Conservation (phyloP, 1,284 basidiomycete genomes). For the Cystobasidium sp. region DNA sequence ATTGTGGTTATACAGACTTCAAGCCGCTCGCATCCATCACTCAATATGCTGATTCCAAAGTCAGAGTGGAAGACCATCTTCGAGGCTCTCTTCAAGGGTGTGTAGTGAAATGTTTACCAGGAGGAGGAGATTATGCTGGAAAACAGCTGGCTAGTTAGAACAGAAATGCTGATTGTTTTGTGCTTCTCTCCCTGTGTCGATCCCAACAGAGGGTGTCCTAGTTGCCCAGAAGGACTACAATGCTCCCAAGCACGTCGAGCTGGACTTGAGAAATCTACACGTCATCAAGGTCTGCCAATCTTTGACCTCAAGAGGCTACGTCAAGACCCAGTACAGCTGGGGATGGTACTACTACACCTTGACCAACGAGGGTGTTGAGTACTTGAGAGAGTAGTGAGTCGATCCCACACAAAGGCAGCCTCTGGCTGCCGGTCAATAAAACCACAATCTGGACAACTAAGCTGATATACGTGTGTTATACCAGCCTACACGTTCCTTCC, state of each 20-base stretch:
- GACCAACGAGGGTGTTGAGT: slow-evolving; percentile 92
- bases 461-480: neutral
- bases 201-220: slow-evolving; percentile 82
- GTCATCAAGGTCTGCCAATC: slow-evolving; percentile 99
- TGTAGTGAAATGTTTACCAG: slow-evolving; percentile 52
- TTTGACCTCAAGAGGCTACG: slow-evolving; percentile 90
- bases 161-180: neutral
- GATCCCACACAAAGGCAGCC: neutral
- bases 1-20: neutral
- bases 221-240: slow-evolving; percentile 99
- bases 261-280: slow-evolving; percentile 94
- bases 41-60: slow-evolving; percentile 55
- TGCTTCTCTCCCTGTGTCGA: neutral
- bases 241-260: slow-evolving; percentile 94
- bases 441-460: neutral
- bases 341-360: slow-evolving; percentile 71
- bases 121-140: neutral
- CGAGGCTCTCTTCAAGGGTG: slow-evolving; percentile 98
- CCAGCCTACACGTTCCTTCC: slow-evolving; percentile 58
- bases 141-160: neutral
- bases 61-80: slow-evolving; percentile 58
- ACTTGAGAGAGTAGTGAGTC: slow-evolving; percentile 85
- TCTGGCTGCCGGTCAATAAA: neutral
- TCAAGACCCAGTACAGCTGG: slow-evolving; percentile 83
- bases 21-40: slow-evolving; percentile 13